These are phyloP conservation scores for Prunus mume DNA, from an alignment of 306 rosid genomes.

Conservation along the genomic window DNA sequence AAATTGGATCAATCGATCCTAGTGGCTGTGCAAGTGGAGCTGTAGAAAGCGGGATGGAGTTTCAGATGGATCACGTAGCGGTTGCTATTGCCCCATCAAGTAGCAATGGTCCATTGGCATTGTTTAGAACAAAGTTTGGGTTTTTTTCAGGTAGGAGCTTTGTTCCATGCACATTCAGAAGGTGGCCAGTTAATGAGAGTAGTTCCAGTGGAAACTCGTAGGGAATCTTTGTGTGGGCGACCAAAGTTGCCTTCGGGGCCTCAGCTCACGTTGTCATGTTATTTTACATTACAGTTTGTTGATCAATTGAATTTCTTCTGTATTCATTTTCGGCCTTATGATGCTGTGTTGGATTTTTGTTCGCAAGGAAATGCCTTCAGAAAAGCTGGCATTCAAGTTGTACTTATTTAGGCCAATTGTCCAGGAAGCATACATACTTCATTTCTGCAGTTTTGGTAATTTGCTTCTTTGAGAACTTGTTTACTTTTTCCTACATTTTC, in stretches of 20 bases:
- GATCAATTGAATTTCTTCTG: slow-evolving; percentile 2
- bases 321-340: background rate
- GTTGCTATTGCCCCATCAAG: slow-evolving; percentile 37
- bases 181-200: slow-evolving; percentile 40
- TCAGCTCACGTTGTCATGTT: slow-evolving; percentile 1
- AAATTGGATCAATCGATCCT: slow-evolving; percentile 44
- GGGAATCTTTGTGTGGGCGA: slow-evolving; percentile 18
- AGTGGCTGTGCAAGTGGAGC: slow-evolving; percentile 35
- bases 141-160: slow-evolving; percentile 47
- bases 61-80: slow-evolving; percentile 20
- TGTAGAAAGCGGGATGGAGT: slow-evolving; percentile 29
- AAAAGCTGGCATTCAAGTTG: background rate
- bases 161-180: slow-evolving; percentile 52
- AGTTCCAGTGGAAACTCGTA: slow-evolving; percentile 31
- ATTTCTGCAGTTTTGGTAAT: background rate
- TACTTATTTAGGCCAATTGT: background rate
- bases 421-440: background rate
- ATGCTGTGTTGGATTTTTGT: background rate
- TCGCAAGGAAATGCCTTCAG: background rate
- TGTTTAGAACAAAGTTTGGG: slow-evolving; percentile 49
- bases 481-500: background rate
- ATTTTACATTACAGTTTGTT: background rate
- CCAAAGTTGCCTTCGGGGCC: slow-evolving; percentile 1
- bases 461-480: background rate
- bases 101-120: slow-evolving; percentile 35